Conservation (phyloP, 1,139 yeast genomes). For the Yamadazyma dendronema region DNA sequence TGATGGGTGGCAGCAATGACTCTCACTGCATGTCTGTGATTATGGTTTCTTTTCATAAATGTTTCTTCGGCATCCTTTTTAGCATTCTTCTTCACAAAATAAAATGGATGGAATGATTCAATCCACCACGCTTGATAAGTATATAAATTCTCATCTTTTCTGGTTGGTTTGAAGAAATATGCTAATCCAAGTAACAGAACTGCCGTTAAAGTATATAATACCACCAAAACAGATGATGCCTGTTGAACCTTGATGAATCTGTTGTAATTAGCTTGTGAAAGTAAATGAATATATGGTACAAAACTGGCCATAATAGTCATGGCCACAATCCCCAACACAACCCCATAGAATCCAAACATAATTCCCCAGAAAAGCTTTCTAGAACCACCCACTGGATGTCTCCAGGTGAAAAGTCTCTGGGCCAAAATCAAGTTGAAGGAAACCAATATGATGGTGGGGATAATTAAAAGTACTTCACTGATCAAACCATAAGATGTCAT, state of each 20-base stretch:
- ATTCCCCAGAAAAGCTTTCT: conserved; percentile 50
- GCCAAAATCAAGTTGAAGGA: conserved; percentile 66
- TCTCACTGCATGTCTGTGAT: conserved; percentile 51
- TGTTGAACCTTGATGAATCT: conserved; percentile 58
- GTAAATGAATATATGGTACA: conserved; percentile 60
- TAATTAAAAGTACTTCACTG: conserved; percentile 55
- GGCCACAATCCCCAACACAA: conserved; percentile 58
- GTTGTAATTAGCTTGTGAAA: conserved; percentile 43
- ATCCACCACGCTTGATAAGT: conserved; percentile 84
- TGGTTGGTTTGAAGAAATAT: conserved; percentile 56
- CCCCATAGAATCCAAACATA: conserved; percentile 51
- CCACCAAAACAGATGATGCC: conserved; percentile 56
- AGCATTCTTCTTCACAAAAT: conserved; percentile 53
- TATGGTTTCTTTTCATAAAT: conserved; percentile 48
- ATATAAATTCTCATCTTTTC: conserved; percentile 49
- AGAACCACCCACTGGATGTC: conserved; percentile 77
- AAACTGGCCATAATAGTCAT: conserved; percentile 70
- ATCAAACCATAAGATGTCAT: conserved; percentile 53
- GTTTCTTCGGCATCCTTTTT: conserved; percentile 48
- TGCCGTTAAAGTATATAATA: conserved; percentile 60
- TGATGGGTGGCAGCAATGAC: conserved; percentile 49
- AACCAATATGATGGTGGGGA: conserved; percentile 56
- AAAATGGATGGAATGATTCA: conserved; percentile 54
- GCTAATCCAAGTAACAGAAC: conserved; percentile 49
- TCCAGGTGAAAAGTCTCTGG: conserved; percentile 77